A percentile compares a stretch with the other conserved stretches of the same genome.
Evolutionary conservation across 164 flowering plant species (phyloP).

Genomic region (Tinospora cordifolia): DNA sequence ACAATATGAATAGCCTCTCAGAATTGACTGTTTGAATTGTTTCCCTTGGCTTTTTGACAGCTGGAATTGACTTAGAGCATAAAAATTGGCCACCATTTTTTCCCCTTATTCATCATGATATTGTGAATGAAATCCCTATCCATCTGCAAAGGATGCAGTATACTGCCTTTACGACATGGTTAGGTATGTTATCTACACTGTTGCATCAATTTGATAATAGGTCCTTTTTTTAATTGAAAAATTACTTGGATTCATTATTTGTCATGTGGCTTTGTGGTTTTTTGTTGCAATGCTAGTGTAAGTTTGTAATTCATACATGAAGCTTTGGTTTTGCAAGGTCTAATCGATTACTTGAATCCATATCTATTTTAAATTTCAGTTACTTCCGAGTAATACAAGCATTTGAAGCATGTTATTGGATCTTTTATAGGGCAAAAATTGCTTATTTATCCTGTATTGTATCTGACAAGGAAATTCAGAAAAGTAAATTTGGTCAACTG

Average conservation of each 20-base stretch:
- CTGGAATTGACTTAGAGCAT: constrained; percentile 77
- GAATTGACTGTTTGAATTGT: background rate
- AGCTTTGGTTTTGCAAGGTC: background rate
- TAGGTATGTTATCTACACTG: constrained; percentile 23
- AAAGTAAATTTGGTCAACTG: too few relatives aligned
- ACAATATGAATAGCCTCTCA: background rate
- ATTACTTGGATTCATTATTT: background rate
- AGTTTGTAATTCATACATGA: background rate
- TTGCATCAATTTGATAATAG: background rate
- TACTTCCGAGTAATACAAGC: too few relatives aligned
- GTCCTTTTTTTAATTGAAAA: background rate
- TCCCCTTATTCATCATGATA: constrained; percentile 84
- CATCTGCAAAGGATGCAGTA: constrained; percentile 39
- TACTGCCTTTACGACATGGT: constrained; percentile 32
- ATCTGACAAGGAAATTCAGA: too few relatives aligned
- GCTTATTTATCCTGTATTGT: too few relatives aligned
- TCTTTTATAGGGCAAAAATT: too few relatives aligned
- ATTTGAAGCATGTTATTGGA: too few relatives aligned
- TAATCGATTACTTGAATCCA: background rate
- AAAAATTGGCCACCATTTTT: constrained; percentile 90
- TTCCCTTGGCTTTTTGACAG: constrained; percentile 30
- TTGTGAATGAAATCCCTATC: constrained; percentile 78
- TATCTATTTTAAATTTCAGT: background rate
- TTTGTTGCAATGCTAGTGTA: background rate
- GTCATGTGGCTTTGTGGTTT: background rate